Evolutionary conservation across 495 filamentous ascomycete genomes (phyloP), one percentile per base, ranked within the genome.

Genomic region (Xylaria castorea): DNA sequence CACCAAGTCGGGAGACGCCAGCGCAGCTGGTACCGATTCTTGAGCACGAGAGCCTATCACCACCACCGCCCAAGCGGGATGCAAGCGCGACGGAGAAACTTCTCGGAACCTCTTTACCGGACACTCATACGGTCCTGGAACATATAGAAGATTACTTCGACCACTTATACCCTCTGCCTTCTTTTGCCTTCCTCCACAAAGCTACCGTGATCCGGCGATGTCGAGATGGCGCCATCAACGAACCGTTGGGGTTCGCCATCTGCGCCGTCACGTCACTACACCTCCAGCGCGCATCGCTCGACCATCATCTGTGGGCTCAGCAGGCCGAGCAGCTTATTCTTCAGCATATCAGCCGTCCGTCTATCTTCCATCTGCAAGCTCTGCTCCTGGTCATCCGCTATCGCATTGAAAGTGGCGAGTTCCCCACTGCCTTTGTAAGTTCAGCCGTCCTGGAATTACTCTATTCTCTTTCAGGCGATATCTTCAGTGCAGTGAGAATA

Each of bases 361-460:
- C 74, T n/a, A 74, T 79, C 53, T 79, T 77, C 40, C 60, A 77
- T 27, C 71, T 80, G 8, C 78, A 80, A 65, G 77, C 76, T 12
- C 66, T 80, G 9, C 68, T 80, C 18, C 72, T 80, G 14, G 72
- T 80, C 22, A 74, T 79, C 60, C 75, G 76, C n/a, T 79, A 75
- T 40, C 73, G 73, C 46, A 75, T 77, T 22, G 74, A 78, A 22
- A 75, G 65, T 46, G 75, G 78, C 27, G 77, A 77, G 20, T 77
- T 80, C 12, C 71, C 73, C 32, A 75, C 72, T 14, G 78, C 78
- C 0, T 79, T 80, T 53, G 66, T 69, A 69, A 60, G 66, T 69
- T 25, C 5, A 55, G 3, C 25, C 38, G n/a, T 55, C 8, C 25
- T 27, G 22, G 30, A 9, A 3, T 64, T n/a, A 3, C 40, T 7